Percentiles rank a stretch among this genome's conserved stretches.
Conservation (phyloP, 371 early-diverging fungal species). For the Apophysomyces variabilis region DNA sequence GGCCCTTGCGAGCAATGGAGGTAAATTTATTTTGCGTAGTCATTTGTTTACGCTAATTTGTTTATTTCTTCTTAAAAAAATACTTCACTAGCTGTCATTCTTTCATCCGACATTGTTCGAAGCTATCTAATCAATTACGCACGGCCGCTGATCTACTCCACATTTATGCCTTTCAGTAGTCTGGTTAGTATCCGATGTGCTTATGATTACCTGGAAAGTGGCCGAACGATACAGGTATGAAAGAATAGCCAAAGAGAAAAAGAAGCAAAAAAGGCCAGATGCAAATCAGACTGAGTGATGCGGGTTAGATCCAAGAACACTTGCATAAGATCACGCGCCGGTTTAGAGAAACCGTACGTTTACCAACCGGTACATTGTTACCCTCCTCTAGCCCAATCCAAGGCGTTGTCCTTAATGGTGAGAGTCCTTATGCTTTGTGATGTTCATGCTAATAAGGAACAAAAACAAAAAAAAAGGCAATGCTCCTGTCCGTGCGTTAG, state of each 20-base stretch:
- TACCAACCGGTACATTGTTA: slow-evolving; percentile 58
- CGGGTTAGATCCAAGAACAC: slow-evolving; percentile 56
- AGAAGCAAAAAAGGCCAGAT: slow-evolving; percentile 1
- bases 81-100: slow-evolving; percentile 63
- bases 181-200: slow-evolving; percentile 63
- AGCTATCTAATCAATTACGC: slow-evolving; percentile 84
- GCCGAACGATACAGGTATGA: slow-evolving; percentile 53
- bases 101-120: slow-evolving; percentile 64
- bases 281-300: slow-evolving; percentile 1
- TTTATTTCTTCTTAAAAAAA: background rate
- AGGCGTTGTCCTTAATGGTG: slow-evolving; percentile 74
- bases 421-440: background rate
- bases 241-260: background rate
- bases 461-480: slow-evolving; percentile 52
- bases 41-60: background rate
- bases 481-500: slow-evolving; percentile 63
- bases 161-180: slow-evolving; percentile 68
- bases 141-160: slow-evolving; percentile 82
- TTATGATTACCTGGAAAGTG: slow-evolving; percentile 56
- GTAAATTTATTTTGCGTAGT: slow-evolving; percentile 38
- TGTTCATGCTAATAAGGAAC: background rate
- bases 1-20: slow-evolving; percentile 81
- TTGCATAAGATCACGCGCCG: slow-evolving; percentile 44
- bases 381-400: slow-evolving; percentile 76
- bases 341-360: slow-evolving; percentile 48